These are phyloP conservation scores for Xylariaceae sp. DNA, from an alignment of 2,329 filamentous ascomycete species.

Conservation along the genomic window DNA sequence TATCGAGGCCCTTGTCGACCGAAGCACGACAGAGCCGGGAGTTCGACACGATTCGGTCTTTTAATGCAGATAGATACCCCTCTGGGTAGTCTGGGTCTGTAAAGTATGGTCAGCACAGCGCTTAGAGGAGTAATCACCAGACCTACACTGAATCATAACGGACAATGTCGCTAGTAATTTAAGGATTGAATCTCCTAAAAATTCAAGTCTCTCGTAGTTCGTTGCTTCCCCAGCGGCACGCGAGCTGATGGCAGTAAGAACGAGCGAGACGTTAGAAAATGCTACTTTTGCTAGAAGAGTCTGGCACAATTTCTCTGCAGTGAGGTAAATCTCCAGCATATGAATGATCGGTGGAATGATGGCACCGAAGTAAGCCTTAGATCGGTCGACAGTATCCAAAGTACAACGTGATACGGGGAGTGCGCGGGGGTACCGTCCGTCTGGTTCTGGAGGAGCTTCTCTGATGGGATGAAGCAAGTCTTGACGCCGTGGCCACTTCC, in stretches of 20 bases:
- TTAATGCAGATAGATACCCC: constrained; percentile 72
- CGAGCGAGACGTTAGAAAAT: constrained; percentile 60
- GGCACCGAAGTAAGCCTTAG: constrained; percentile 58
- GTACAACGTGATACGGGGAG: constrained; percentile 57
- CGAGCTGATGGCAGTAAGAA: constrained; percentile 75
- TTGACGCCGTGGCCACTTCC: constrained; percentile 58
- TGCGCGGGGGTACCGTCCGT: constrained; percentile 52
- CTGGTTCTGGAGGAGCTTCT: constrained; percentile 23
- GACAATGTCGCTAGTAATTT: constrained; percentile 77
- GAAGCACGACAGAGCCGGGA: constrained; percentile 72
- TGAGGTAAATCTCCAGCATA: constrained; percentile 68
- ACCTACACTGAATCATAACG: constrained; percentile 61
- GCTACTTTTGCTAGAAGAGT: constrained; percentile 60
- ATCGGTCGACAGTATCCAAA: constrained; percentile 55
- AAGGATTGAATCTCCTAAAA: constrained; percentile 82
- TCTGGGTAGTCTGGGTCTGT: constrained; percentile 75
- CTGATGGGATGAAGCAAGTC: constrained; percentile 62
- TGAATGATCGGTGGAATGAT: constrained; percentile 78
- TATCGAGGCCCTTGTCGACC: constrained; percentile 68
- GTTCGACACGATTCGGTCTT: constrained; percentile 78
- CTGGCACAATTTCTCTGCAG: constrained; percentile 65
- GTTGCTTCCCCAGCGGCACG: constrained; percentile 63
- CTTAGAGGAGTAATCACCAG: neutral
- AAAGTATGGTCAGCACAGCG: constrained; percentile 20
- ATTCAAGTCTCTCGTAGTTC: constrained; percentile 86